Evolutionary conservation across 345 rosid species (phyloP).

Genomic region (Arabis alpina): DNA sequence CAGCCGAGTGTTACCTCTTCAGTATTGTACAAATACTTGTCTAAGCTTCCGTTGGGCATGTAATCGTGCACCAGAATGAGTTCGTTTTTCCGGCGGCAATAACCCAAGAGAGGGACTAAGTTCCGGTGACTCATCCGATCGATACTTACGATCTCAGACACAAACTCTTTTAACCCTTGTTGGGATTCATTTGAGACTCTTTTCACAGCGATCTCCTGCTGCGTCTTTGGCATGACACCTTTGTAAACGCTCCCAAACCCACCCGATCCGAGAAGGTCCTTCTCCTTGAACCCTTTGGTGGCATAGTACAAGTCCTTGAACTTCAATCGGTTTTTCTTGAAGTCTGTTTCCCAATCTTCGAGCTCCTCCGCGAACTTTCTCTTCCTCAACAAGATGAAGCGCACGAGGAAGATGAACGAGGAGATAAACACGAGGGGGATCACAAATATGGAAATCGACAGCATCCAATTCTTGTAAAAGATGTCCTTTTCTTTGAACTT

Average conservation of each 20-base stretch:
- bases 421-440: conserved; percentile 28
- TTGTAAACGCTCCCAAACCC: conserved; percentile 78
- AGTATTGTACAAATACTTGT: conserved; percentile 59
- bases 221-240: conserved; percentile 55
- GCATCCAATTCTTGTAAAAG: conserved; percentile 42
- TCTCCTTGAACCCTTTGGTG: conserved; percentile 55
- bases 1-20: conserved; percentile 55
- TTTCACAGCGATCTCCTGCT: conserved; percentile 68
- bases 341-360: conserved; percentile 74
- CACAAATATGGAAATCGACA: conserved; percentile 19
- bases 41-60: conserved; percentile 90
- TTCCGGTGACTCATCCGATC: conserved; percentile 86
- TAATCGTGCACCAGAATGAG: conserved; percentile 76
- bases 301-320: conserved; percentile 68
- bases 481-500: conserved; percentile 10
- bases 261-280: conserved; percentile 67
- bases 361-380: conserved; percentile 61
- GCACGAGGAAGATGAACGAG: background rate
- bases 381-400: conserved; percentile 41
- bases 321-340: conserved; percentile 62
- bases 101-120: conserved; percentile 73
- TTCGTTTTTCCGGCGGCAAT: conserved; percentile 68
- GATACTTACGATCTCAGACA: conserved; percentile 70
- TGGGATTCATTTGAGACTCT: conserved; percentile 67
- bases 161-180: conserved; percentile 84